phyloP scores from a whole-genome alignment of 2,329 filamentous ascomycete genomes.

The Epichloe gansuensis region DNA sequence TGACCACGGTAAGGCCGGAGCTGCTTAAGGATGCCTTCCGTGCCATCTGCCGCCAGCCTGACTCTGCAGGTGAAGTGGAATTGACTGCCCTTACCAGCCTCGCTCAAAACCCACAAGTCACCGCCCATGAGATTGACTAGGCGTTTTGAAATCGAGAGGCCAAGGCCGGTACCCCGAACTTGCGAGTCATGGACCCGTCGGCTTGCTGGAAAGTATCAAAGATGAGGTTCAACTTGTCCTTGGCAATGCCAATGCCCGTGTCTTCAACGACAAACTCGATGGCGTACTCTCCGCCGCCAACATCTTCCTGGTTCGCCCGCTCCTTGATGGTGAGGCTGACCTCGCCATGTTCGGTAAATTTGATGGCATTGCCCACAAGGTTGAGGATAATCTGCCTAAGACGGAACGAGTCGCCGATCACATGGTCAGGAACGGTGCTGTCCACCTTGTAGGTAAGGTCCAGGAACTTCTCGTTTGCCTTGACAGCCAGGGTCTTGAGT shows the following conservation, averaged over 20 bases:
- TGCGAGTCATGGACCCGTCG: conserved; percentile 89
- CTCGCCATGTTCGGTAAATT: conserved; percentile 94
- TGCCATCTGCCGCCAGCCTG: conserved; percentile 67
- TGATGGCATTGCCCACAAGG: conserved; percentile 95
- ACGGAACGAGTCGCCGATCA: conserved; percentile 93
- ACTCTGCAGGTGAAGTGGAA: conserved; percentile 97
- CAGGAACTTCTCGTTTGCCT: conserved; percentile 90
- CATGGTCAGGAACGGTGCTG: conserved; percentile 85
- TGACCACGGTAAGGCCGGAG: conserved; percentile 86
- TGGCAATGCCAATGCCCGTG: conserved; percentile 91
- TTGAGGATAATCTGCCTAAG: conserved; percentile 94
- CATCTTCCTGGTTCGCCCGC: conserved; percentile 49
- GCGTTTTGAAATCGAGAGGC: conserved; percentile 87
- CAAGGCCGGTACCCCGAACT: conserved; percentile 93
- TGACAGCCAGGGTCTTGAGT: conserved; percentile 90
- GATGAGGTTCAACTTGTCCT: conserved; percentile 90
- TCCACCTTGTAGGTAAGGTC: conserved; percentile 91
- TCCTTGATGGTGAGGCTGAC: conserved; percentile 85
- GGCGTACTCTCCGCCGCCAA: conserved; percentile 65
- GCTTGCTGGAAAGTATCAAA: conserved; percentile 99
- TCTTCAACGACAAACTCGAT: conserved; percentile 95
- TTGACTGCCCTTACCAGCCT: conserved; percentile 79
- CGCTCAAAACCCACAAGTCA: conserved; percentile 89
- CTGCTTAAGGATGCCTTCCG: conserved; percentile 67
- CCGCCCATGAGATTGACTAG: conserved; percentile 94